Evolutionary conservation across 768 basidiomycete species (phyloP).

Genomic region (Baorangia bicolor): DNA sequence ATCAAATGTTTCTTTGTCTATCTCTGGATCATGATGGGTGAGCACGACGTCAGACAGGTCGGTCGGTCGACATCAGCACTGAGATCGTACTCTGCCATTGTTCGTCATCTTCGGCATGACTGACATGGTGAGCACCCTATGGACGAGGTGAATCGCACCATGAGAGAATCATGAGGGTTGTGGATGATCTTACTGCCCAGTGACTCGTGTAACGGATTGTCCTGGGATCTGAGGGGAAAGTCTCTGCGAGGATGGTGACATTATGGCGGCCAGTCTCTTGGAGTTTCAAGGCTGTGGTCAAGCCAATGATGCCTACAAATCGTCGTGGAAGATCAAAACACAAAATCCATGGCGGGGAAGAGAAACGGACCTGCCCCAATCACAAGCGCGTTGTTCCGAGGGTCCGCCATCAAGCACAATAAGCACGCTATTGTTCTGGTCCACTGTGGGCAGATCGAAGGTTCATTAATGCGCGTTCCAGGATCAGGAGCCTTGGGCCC

Average conservation of each 20-base stretch:
- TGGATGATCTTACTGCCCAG: constrained; percentile 59
- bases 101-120: constrained; percentile 44
- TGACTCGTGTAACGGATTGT: constrained; percentile 68
- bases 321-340: background rate
- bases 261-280: constrained; percentile 56
- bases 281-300: constrained; percentile 68
- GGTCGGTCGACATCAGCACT: background rate
- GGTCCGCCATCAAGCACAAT: background rate
- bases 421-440: background rate
- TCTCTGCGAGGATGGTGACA: constrained; percentile 67
- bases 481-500: too few species aligned
- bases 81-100: constrained; percentile 47
- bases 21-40: constrained; percentile 37
- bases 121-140: constrained; percentile 77
- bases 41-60: background rate
- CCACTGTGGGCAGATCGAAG: too few species aligned
- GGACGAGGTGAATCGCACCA: background rate
- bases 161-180: background rate
- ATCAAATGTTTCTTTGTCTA: constrained; percentile 68
- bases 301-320: constrained; percentile 62
- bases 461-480: too few species aligned
- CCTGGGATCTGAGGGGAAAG: constrained; percentile 67
- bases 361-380: constrained; percentile 2
- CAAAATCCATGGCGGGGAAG: background rate
- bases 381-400: background rate